Conservation (phyloP, 2,329 filamentous ascomycete genomes). For the Ascochyta fabae region DNA sequence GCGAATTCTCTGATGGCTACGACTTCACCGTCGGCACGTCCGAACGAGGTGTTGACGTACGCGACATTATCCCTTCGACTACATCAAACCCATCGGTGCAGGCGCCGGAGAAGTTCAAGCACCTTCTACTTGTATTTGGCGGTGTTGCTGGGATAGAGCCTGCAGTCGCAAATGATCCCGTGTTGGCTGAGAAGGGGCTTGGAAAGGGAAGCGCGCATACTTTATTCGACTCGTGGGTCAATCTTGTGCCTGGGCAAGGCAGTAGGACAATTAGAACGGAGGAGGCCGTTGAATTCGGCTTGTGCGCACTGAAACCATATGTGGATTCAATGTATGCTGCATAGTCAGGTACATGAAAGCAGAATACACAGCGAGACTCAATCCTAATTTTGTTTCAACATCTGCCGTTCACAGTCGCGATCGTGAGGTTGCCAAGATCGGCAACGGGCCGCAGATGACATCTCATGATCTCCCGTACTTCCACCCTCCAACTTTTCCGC, state of each 20-base stretch:
- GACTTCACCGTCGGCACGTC: constrained; percentile 84
- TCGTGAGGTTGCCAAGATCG: too few relatives aligned
- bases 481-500: too few relatives aligned
- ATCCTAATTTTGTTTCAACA: too few relatives aligned
- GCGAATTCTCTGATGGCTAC: constrained; percentile 76
- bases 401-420: too few relatives aligned
- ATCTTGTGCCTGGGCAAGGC: constrained; percentile 79
- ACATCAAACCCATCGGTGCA: constrained; percentile 21
- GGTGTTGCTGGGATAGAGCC: constrained; percentile 81
- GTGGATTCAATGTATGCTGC: constrained; percentile 30
- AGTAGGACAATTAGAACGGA: constrained; percentile 84
- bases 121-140: constrained; percentile 80
- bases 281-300: constrained; percentile 78
- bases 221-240: constrained; percentile 84
- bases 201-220: constrained; percentile 68
- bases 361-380: too few relatives aligned
- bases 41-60: constrained; percentile 68
- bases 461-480: too few relatives aligned
- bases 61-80: constrained; percentile 39
- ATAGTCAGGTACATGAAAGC: not conserved
- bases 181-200: constrained; percentile 67
- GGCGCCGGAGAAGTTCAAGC: constrained; percentile 61
- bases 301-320: constrained; percentile 68
- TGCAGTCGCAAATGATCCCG: constrained; percentile 68
- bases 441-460: too few relatives aligned